A percentile compares a stretch with the other conserved stretches of the same genome.
Evolutionary conservation across 352 stramenopile species (phyloP).

Genomic region (Blastocystis sp.): DNA sequence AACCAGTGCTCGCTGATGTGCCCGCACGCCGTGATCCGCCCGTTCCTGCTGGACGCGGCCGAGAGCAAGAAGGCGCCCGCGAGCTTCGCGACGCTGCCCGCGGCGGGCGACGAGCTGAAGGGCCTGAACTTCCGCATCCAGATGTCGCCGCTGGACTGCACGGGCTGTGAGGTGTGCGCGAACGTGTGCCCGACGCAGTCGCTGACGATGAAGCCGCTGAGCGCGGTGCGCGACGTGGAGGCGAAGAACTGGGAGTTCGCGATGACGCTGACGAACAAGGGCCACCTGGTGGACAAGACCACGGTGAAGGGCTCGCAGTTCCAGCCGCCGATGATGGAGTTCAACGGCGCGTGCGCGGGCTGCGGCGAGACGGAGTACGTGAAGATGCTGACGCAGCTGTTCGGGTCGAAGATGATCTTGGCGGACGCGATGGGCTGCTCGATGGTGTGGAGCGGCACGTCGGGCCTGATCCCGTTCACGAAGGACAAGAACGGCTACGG

Average conservation of each 20-base stretch:
- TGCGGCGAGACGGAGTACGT: slow-evolving; percentile 75
- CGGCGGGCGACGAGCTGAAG: slow-evolving; percentile 72
- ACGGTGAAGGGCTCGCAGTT: slow-evolving; percentile 75
- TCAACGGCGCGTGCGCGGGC: slow-evolving; percentile 74
- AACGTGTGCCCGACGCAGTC: slow-evolving; percentile 75
- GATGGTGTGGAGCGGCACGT: slow-evolving; percentile 75
- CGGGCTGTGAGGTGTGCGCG: slow-evolving; percentile 75
- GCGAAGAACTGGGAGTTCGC: slow-evolving; percentile 75
- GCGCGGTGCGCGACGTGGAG: slow-evolving; percentile 71
- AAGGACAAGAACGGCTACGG: slow-evolving; percentile 71
- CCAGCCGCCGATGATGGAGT: slow-evolving; percentile 74
- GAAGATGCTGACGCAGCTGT: slow-evolving; percentile 76
- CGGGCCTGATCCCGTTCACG: slow-evolving; percentile 75
- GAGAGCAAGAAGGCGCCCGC: slow-evolving; percentile 73
- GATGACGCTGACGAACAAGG: slow-evolving; percentile 73
- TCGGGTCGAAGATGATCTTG: slow-evolving; percentile 76
- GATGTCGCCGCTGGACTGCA: slow-evolving; percentile 76
- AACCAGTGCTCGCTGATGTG: slow-evolving; percentile 76
- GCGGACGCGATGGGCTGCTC: slow-evolving; percentile 75
- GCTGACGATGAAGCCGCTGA: slow-evolving; percentile 73
- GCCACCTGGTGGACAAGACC: slow-evolving; percentile 74
- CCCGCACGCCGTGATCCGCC: slow-evolving; percentile 75
- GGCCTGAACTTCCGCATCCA: slow-evolving; percentile 75
- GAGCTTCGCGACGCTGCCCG: slow-evolving; percentile 73
- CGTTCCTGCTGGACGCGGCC: slow-evolving; percentile 75